phyloP scores from a whole-genome alignment of 805 yeast species.

The Candida maltosa region DNA sequence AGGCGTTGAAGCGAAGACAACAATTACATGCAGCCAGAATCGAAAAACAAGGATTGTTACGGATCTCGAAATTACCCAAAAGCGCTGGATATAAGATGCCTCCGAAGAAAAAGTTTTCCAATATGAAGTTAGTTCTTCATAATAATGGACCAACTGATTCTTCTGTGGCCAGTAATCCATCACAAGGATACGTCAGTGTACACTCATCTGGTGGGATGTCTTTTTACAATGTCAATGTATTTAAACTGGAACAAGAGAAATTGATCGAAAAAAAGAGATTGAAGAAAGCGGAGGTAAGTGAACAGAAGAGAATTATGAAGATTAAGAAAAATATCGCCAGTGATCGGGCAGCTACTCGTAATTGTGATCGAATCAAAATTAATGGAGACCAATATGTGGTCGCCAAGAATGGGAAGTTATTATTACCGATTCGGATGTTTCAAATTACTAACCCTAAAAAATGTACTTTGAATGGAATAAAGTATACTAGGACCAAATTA shows the following conservation, averaged over 20 bases:
- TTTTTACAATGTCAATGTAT: constrained; percentile 34
- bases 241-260: constrained; percentile 15
- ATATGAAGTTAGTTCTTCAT: constrained; percentile 28
- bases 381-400: constrained; percentile 44
- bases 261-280: constrained; percentile 7
- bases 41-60: constrained; percentile 1
- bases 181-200: constrained; percentile 17
- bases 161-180: background rate
- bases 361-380: constrained; percentile 43
- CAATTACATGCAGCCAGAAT: constrained; percentile 4
- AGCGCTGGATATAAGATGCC: background rate
- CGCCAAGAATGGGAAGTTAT: constrained; percentile 32
- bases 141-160: constrained; percentile 5
- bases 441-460: constrained; percentile 11
- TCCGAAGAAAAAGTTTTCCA: constrained; percentile 12
- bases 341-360: constrained; percentile 36
- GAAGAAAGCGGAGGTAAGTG: constrained; percentile 11
- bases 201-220: constrained; percentile 34
- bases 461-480: constrained; percentile 29
- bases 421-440: constrained; percentile 35
- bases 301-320: constrained; percentile 14
- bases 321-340: constrained; percentile 17
- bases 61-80: background rate
- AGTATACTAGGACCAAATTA: constrained; percentile 19
- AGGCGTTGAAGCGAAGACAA: constrained; percentile 7